phyloP scores from a whole-genome alignment of 78 protist species.

The Planoprotostelium fungivorum region DNA sequence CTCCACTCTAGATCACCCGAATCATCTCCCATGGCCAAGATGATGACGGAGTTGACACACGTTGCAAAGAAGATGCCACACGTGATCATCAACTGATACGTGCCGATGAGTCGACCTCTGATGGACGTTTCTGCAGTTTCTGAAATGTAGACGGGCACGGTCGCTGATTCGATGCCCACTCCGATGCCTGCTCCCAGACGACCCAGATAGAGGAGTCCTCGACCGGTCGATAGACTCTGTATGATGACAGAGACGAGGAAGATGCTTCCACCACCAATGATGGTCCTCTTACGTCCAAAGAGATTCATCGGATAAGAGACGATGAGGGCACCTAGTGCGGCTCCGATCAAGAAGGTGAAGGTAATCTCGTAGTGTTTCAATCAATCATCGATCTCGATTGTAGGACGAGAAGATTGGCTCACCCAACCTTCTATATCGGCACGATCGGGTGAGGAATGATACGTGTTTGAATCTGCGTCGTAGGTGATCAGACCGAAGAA shows the following conservation, averaged over 20 bases:
- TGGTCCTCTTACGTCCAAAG: constrained; percentile 22
- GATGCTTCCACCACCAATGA: constrained; percentile 11
- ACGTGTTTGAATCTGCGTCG: too few relatives aligned
- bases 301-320: constrained; percentile 10
- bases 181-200: constrained; percentile 30
- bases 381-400: too few relatives aligned
- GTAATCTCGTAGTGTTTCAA: too few relatives aligned
- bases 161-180: constrained; percentile 4
- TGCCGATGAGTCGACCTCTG: constrained; percentile 15
- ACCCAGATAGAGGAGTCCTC: constrained; percentile 7
- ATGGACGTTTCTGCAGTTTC: constrained; percentile 8
- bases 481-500: too few relatives aligned
- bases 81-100: constrained; percentile 8
- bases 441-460: too few relatives aligned
- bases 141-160: constrained; percentile 24
- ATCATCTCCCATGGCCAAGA: constrained; percentile 4
- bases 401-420: too few relatives aligned
- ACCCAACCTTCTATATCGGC: too few relatives aligned
- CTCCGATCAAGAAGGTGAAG: constrained; percentile 22
- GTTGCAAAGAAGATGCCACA: constrained; percentile 10
- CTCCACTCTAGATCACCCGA: too few relatives aligned
- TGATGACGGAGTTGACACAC: constrained; percentile 10
- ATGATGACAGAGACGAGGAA: constrained; percentile 6
- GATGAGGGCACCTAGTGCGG: constrained; percentile 13
- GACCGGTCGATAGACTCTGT: constrained; percentile 2